These are phyloP conservation scores for Luffa acutangula DNA, from an alignment of 306 rosid species.

Conservation along the genomic window DNA sequence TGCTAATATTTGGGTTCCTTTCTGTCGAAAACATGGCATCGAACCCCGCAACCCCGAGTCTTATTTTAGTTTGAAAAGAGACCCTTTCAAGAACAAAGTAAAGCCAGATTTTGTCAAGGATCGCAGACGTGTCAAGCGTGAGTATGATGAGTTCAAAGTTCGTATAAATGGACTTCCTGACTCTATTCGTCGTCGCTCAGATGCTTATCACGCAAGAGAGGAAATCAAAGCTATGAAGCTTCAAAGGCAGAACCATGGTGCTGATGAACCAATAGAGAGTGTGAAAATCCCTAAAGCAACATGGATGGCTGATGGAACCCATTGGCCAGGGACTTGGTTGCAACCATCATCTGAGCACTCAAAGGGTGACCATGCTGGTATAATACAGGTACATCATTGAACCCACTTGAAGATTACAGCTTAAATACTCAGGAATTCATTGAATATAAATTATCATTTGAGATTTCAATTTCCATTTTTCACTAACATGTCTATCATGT, in stretches of 20 bases:
- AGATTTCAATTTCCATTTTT: slow-evolving; percentile 1
- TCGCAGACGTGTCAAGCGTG: slow-evolving; percentile 87
- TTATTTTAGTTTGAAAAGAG: slow-evolving; percentile 78
- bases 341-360: slow-evolving; percentile 62
- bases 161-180: slow-evolving; percentile 87
- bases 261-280: slow-evolving; percentile 59
- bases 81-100: slow-evolving; percentile 88
- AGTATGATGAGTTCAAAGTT: slow-evolving; percentile 95
- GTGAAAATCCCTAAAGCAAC: slow-evolving; percentile 83
- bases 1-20: slow-evolving; percentile 86
- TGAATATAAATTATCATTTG: neutral
- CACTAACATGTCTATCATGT: neutral
- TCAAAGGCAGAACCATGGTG: slow-evolving; percentile 58
- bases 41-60: slow-evolving; percentile 97
- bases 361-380: slow-evolving; percentile 86
- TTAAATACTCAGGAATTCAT: neutral
- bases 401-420: neutral
- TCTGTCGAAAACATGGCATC: slow-evolving; percentile 86
- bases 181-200: slow-evolving; percentile 86
- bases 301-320: slow-evolving; percentile 99
- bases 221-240: slow-evolving; percentile 92
- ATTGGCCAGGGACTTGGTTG: slow-evolving; percentile 99
- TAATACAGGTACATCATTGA: slow-evolving; percentile 64
- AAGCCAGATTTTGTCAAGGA: slow-evolving; percentile 83
- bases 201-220: slow-evolving; percentile 92